Conservation (phyloP, 768 basidiomycete genomes). For the Pisolithus marmoratus region DNA sequence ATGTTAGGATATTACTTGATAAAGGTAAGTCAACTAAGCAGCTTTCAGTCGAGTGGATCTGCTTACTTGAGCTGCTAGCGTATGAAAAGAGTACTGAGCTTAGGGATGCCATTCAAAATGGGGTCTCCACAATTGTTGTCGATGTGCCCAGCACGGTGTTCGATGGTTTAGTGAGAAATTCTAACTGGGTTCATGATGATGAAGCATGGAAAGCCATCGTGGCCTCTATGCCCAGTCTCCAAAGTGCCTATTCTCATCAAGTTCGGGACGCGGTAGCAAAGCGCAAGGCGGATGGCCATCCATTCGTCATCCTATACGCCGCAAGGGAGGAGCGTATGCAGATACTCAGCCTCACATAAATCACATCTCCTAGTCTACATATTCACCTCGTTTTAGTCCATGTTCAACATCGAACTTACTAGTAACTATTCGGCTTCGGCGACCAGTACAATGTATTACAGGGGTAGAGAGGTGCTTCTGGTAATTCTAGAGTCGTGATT, state of each 20-base stretch:
- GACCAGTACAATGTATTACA: no score
- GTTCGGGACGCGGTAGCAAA: conserved; percentile 62
- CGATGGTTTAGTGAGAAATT: conserved; percentile 51
- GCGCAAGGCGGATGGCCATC: conserved; percentile 57
- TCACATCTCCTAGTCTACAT: neutral
- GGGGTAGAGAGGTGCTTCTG: no score
- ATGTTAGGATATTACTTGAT: conserved; percentile 62
- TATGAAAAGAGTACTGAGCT: conserved; percentile 57
- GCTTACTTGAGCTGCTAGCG: conserved; percentile 34
- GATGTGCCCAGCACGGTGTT: conserved; percentile 60
- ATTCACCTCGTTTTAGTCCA: no score
- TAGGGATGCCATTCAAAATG: conserved; percentile 51
- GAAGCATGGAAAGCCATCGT: conserved; percentile 64
- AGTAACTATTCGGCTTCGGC: no score
- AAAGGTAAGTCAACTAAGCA: conserved; percentile 41
- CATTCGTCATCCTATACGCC: conserved; percentile 58
- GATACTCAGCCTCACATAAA: conserved; percentile 40
- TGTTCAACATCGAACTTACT: no score
- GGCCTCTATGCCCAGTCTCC: conserved; percentile 49
- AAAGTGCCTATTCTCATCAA: conserved; percentile 58
- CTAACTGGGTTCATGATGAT: conserved; percentile 69
- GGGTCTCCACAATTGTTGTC: conserved; percentile 65
- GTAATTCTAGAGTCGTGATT: no score
- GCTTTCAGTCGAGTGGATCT: neutral
- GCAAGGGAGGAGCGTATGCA: conserved; percentile 67